phyloP scores from a whole-genome alignment of 148 eudicot genomes.

The Camellia granthamiana region DNA sequence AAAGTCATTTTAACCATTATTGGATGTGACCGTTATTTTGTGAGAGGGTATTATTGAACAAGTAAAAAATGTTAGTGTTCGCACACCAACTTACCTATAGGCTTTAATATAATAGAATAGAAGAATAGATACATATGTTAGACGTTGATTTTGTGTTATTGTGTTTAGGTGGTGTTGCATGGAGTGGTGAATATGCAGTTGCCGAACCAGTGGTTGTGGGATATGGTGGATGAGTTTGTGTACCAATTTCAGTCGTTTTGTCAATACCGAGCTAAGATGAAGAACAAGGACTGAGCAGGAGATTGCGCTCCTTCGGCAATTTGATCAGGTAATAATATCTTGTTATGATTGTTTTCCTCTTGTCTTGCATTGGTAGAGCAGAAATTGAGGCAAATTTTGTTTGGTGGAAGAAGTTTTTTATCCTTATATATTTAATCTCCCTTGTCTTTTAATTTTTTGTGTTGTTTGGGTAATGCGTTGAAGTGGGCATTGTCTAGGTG shows the following conservation, averaged over 20 bases:
- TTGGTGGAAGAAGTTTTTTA: neutral
- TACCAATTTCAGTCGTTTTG: slow-evolving; percentile 96
- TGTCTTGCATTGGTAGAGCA: neutral
- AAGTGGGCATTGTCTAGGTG: neutral
- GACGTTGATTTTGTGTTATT: neutral
- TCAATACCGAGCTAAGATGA: slow-evolving; percentile 95
- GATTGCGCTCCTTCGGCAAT: slow-evolving; percentile 69
- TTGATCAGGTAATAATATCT: slow-evolving; percentile 58
- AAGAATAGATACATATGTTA: too few relatives aligned
- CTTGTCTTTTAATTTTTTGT: neutral
- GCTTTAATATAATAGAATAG: too few relatives aligned
- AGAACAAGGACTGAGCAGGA: slow-evolving; percentile 83
- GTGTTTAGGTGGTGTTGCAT: slow-evolving; percentile 70
- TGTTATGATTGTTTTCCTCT: neutral
- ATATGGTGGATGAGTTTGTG: slow-evolving; percentile 99
- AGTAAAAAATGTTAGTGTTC: too few relatives aligned
- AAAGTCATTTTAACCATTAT: too few relatives aligned
- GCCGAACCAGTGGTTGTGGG: slow-evolving; percentile 99
- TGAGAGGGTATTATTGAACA: too few relatives aligned
- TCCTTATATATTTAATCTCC: neutral
- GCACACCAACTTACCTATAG: too few relatives aligned
- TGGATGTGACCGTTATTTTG: too few relatives aligned
- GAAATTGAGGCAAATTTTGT: neutral
- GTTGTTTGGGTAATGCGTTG: neutral
- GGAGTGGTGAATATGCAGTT: slow-evolving; percentile 93